A percentile compares a stretch with the other conserved stretches of the same genome.
Evolutionary conservation across 768 basidiomycete species (phyloP).

Genomic region (Lyophyllum shimeji): DNA sequence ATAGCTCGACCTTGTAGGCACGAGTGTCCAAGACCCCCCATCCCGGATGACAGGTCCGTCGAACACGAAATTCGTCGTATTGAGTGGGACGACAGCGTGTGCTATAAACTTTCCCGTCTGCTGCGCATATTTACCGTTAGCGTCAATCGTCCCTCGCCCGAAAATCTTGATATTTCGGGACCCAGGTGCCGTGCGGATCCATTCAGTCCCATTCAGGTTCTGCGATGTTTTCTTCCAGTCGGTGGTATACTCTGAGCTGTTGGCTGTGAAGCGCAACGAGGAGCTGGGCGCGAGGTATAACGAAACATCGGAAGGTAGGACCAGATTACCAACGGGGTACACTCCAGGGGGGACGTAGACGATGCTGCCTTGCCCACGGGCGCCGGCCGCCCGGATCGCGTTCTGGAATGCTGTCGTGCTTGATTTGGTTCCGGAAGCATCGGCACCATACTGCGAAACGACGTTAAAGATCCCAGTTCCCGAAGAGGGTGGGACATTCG

Average conservation of each 20-base stretch:
- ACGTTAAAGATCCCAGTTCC: background rate
- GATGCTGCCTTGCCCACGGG: background rate
- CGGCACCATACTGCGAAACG: background rate
- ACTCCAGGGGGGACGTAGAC: slow-evolving; percentile 10
- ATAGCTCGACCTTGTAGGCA: slow-evolving; percentile 8
- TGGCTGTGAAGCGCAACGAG: slow-evolving; percentile 7
- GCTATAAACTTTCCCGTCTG: slow-evolving; percentile 12
- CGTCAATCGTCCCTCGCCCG: slow-evolving; percentile 11
- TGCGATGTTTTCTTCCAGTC: slow-evolving; percentile 10
- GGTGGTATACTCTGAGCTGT: slow-evolving; percentile 6
- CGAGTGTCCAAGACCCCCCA: slow-evolving; percentile 5
- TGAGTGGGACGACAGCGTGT: slow-evolving; percentile 9
- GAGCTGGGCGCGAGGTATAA: slow-evolving; percentile 9
- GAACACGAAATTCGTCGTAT: slow-evolving; percentile 4
- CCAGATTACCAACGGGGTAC: slow-evolving; percentile 7
- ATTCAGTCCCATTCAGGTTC: slow-evolving; percentile 7
- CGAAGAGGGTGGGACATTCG: background rate
- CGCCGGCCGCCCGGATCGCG: background rate
- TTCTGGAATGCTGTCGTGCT: background rate
- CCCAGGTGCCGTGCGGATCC: slow-evolving; percentile 9
- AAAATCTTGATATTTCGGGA: slow-evolving; percentile 10
- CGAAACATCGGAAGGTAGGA: slow-evolving; percentile 4
- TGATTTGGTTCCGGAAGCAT: too few relatives aligned
- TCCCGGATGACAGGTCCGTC: slow-evolving; percentile 11
- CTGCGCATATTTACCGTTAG: slow-evolving; percentile 4